Evolutionary conservation across 306 rosid genomes (phyloP).

Genomic region (Sicyos edulis): DNA sequence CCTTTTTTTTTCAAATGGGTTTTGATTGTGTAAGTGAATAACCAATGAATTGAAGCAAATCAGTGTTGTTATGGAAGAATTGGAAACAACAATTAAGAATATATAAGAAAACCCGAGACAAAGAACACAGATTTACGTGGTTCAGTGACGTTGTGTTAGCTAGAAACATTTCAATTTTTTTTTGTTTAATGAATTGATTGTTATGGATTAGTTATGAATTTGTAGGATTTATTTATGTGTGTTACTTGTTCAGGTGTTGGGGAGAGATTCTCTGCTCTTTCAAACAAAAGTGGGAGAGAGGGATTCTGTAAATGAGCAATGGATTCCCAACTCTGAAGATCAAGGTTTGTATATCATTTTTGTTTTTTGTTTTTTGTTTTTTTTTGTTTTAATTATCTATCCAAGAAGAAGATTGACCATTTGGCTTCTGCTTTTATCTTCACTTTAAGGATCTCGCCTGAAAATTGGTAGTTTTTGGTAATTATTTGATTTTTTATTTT

Average conservation of each 20-base stretch:
- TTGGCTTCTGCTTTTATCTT: not conserved
- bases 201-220: not conserved
- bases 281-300: slow-evolving; percentile 26
- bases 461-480: no score
- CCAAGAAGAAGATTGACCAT: not conserved
- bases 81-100: no score
- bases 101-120: no score
- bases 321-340: slow-evolving; percentile 33
- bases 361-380: not conserved
- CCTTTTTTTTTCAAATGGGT: not conserved
- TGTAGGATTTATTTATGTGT: not conserved
- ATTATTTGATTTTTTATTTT: no score
- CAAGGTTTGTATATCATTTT: slow-evolving; percentile 28
- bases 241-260: slow-evolving; percentile 41
- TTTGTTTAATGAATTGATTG: not conserved
- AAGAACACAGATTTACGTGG: no score
- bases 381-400: not conserved
- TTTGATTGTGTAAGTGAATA: not conserved
- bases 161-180: not conserved
- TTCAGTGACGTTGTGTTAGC: no score
- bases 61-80: not conserved
- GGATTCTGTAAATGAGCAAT: slow-evolving; percentile 29
- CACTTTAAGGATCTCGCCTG: no score
- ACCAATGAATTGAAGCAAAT: not conserved
- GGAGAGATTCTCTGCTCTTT: slow-evolving; percentile 56